These are phyloP conservation scores for Phaeotremella fagi DNA, from an alignment of 768 basidiomycete genomes.

Conservation along the genomic window DNA sequence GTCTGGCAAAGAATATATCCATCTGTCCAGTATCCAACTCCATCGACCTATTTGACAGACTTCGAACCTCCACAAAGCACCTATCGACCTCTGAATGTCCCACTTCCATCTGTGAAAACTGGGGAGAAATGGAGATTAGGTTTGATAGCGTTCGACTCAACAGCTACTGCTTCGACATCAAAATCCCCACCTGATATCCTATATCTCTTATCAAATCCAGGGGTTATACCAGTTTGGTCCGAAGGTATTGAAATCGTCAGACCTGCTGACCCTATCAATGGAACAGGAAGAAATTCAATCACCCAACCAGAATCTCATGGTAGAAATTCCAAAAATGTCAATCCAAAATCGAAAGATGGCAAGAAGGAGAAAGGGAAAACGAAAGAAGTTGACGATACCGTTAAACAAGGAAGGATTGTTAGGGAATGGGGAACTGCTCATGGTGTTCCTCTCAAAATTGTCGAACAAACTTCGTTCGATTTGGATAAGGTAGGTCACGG, in stretches of 20 bases:
- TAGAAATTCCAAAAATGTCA: background rate
- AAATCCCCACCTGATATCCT: background rate
- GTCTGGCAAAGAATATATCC: slow-evolving; percentile 54
- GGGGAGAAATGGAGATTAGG: slow-evolving; percentile 66
- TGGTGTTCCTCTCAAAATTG: slow-evolving; percentile 54
- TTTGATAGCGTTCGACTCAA: slow-evolving; percentile 45
- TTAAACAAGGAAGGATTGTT: slow-evolving; percentile 25
- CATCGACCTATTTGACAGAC: slow-evolving; percentile 62
- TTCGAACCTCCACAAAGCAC: slow-evolving; percentile 60
- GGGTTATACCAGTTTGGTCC: slow-evolving; percentile 38
- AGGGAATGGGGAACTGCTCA: slow-evolving; percentile 23
- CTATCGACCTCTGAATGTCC: slow-evolving; percentile 70
- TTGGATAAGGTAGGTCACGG: slow-evolving; percentile 71
- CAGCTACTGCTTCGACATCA: background rate
- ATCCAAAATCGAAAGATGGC: slow-evolving; percentile 56
- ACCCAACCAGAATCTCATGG: background rate
- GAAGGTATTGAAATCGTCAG: slow-evolving; percentile 35
- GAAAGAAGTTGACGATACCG: slow-evolving; percentile 29
- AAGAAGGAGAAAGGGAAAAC: slow-evolving; percentile 19
- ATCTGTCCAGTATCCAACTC: slow-evolving; percentile 12
- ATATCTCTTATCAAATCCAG: background rate
- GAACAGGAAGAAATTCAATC: background rate
- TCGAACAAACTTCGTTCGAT: slow-evolving; percentile 83
- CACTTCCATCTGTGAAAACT: slow-evolving; percentile 57
- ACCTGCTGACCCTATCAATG: background rate